Base-by-base conservation (phyloP, 139 green algal genomes). In the Micractinium conductrix region DNA sequence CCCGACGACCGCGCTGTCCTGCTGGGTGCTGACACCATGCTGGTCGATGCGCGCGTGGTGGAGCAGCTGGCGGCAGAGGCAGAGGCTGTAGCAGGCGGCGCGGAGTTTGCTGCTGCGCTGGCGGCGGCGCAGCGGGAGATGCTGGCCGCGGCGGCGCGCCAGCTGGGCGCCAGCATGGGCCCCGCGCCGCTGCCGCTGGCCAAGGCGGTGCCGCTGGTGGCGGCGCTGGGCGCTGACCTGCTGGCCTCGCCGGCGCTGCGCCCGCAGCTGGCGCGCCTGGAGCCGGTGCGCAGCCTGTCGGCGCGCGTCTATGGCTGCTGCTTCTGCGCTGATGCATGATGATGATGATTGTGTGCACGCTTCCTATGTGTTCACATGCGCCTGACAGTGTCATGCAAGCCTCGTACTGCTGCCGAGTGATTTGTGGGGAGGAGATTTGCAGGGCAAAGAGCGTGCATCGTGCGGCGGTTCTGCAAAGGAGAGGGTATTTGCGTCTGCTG, bases 251-350 rank as follows among this genome's bases (percentile, higher is more conserved):
- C 73, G 21, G 30, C 44, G 5, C 37, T 88, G 33, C 74, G 50
- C 7, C 62, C 43, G 30, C 19, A 24, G 22, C 55, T 92, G 48
- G 83, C 84, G 30, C 28, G 28, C 37, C 79, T 92, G 76, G 38
- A 69, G 65, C 44, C 85, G 26, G 78, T 90, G 69, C 43, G 79
- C 45, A 62, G 35, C 30, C 78, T 92, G 40, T 79, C 71, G 9
- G 80, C 86, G 2, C 84, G 63, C 19, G 87, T 92, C 40, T 92
- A 92, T 65, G 84, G 84, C 50, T 90, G 85, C 83, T 83, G 62
- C 62, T 83, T 37, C 62, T 74, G 78, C 22, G 44, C 30, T 30
- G 75, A 22, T 62, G 28, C 70, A 40, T n/a, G n/a, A n/a, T n/a
- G n/a, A n/a, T n/a, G n/a, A n/a, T n/a, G n/a, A n/a, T n/a, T n/a